A percentile compares a stretch with the other conserved stretches of the same genome.
Evolutionary conservation across 2,329 filamentous ascomycete species (phyloP).

Genomic region (Cytospora chrysosperma): DNA sequence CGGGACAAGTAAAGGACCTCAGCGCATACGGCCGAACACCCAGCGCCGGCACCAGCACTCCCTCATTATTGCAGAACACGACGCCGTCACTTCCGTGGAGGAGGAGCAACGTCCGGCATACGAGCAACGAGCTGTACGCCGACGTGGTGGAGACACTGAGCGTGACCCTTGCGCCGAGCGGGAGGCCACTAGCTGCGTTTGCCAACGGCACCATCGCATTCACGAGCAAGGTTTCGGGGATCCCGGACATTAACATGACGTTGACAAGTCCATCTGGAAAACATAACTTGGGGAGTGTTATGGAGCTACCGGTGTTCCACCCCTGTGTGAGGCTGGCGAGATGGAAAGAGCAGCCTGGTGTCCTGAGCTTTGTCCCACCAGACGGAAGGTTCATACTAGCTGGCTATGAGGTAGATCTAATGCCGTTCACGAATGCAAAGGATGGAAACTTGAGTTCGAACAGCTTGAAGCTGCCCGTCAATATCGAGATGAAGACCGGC

Average conservation of each 20-base stretch:
- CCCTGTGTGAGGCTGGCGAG: slow-evolving; percentile 88
- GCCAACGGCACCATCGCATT: slow-evolving; percentile 93
- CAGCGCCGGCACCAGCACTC: slow-evolving; percentile 12
- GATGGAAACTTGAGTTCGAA: slow-evolving; percentile 54
- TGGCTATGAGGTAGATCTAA: slow-evolving; percentile 88
- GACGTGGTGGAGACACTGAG: slow-evolving; percentile 89
- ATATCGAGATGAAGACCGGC: slow-evolving; percentile 76
- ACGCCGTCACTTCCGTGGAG: slow-evolving; percentile 75
- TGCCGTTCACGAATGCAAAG: slow-evolving; percentile 66
- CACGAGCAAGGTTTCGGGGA: slow-evolving; percentile 89
- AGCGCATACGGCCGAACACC: slow-evolving; percentile 18
- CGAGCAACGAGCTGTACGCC: slow-evolving; percentile 95
- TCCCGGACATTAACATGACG: slow-evolving; percentile 83
- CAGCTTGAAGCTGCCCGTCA: slow-evolving; percentile 77
- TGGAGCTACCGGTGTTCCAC: slow-evolving; percentile 92
- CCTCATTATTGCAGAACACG: slow-evolving; percentile 36
- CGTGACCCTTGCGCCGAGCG: slow-evolving; percentile 87
- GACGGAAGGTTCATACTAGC: slow-evolving; percentile 92
- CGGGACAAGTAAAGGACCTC: slow-evolving; percentile 45
- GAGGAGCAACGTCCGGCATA: slow-evolving; percentile 87
- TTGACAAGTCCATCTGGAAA: slow-evolving; percentile 80
- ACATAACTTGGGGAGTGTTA: slow-evolving; percentile 68
- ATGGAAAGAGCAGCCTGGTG: slow-evolving; percentile 86
- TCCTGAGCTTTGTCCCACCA: slow-evolving; percentile 93
- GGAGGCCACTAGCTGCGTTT: slow-evolving; percentile 80